Conservation (phyloP, 768 basidiomycete genomes). For the Suillus clintonianus region DNA sequence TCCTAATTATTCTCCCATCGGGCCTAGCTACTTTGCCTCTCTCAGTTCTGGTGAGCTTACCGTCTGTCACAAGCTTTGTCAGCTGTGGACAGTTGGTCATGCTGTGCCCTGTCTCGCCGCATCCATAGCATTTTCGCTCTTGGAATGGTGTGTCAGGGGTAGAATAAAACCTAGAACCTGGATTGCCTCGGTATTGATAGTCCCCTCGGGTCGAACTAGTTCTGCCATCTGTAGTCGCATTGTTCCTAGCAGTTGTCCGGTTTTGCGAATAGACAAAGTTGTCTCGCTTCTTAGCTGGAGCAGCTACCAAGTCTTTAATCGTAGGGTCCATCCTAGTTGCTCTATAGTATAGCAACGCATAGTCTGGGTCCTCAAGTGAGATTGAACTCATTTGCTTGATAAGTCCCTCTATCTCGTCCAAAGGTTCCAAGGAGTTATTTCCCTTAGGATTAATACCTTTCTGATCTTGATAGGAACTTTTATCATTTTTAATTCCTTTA, state of each 20-base stretch:
- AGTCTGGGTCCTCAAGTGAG: too few relatives aligned
- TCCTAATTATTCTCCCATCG: not conserved
- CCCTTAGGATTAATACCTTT: too few relatives aligned
- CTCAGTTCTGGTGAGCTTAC: not conserved
- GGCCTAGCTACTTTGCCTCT: not conserved
- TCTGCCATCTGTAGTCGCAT: not conserved
- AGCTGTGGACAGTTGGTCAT: not conserved
- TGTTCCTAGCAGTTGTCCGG: not conserved
- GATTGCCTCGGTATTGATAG: not conserved
- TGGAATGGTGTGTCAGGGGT: not conserved
- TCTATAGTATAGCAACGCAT: too few relatives aligned
- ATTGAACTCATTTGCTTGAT: too few relatives aligned
- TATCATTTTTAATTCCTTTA: too few relatives aligned
- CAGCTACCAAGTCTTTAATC: not conserved
- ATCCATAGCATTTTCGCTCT: constrained; percentile 1
- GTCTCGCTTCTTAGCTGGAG: not conserved
- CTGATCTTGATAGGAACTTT: too few relatives aligned
- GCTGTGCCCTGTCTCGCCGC: not conserved
- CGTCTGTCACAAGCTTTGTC: not conserved
- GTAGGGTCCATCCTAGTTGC: too few relatives aligned
- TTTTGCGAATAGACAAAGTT: not conserved
- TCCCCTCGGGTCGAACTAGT: not conserved
- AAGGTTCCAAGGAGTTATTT: too few relatives aligned
- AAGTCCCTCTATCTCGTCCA: too few relatives aligned
- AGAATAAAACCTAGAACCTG: too few relatives aligned